A percentile compares a stretch with the other conserved stretches of the same genome.
Conservation (phyloP, 2,329 filamentous ascomycete species). For the Aspergillus sp. region DNA sequence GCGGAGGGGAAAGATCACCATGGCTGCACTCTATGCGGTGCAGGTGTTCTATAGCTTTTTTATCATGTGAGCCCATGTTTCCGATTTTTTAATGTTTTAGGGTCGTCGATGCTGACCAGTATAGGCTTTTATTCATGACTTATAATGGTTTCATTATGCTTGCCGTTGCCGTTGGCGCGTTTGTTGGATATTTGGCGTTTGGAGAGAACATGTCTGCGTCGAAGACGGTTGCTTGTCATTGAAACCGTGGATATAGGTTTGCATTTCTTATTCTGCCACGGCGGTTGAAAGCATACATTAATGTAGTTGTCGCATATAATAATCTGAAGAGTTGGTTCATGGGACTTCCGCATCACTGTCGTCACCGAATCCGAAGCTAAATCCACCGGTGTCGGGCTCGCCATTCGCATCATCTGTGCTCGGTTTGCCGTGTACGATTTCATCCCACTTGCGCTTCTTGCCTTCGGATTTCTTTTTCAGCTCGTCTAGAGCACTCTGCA, state of each 20-base stretch:
- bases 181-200: conserved; percentile 83
- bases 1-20: conserved; percentile 71
- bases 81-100: not conserved
- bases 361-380: conserved; percentile 66
- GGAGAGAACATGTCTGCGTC: conserved; percentile 67
- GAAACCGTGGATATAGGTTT: conserved; percentile 22
- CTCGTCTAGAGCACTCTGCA: conserved; percentile 64
- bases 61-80: conserved; percentile 76
- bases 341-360: conserved; percentile 55
- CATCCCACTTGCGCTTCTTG: conserved; percentile 85
- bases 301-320: conserved; percentile 1
- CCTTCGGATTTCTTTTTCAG: conserved; percentile 62
- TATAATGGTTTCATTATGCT: conserved; percentile 99
- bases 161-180: conserved; percentile 82
- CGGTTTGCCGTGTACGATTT: conserved; percentile 61
- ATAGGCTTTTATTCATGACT: conserved; percentile 98
- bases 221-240: conserved; percentile 93
- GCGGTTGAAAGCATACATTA: not conserved
- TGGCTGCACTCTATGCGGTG: conserved; percentile 80
- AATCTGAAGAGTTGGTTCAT: conserved; percentile 22
- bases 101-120: not conserved
- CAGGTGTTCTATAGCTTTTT: conserved; percentile 99
- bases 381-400: conserved; percentile 44
- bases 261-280: not conserved
- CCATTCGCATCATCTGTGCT: conserved; percentile 30